Conservation (phyloP, 768 basidiomycete species). For the Termitomyces sp. region DNA sequence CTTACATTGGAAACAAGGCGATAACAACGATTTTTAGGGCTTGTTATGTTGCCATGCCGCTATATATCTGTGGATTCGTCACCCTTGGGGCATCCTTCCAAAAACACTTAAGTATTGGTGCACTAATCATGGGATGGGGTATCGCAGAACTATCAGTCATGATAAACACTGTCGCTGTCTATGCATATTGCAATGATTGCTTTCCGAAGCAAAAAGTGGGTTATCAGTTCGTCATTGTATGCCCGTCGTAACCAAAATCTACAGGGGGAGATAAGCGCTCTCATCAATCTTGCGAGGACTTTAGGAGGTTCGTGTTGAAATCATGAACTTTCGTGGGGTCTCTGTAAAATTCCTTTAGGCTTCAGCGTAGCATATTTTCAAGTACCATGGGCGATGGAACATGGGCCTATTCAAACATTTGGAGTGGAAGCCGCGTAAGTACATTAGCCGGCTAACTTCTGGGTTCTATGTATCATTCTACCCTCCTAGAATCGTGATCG, state of each 20-base stretch:
- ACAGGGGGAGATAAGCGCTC: conserved; percentile 52
- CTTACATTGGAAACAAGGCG: background rate
- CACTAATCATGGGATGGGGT: conserved; percentile 59
- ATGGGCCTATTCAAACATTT: conserved; percentile 53
- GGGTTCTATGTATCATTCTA: background rate
- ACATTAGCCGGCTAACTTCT: no score
- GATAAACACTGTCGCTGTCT: conserved; percentile 52
- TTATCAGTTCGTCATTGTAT: background rate
- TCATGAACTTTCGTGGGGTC: background rate
- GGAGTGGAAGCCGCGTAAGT: conserved; percentile 52
- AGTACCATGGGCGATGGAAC: conserved; percentile 48
- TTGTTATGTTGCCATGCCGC: conserved; percentile 47
- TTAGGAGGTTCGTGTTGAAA: conserved; percentile 34
- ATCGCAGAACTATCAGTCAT: conserved; percentile 46
- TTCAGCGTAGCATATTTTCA: conserved; percentile 60
- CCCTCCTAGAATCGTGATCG: conserved; percentile 38
- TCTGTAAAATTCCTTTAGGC: conserved; percentile 13
- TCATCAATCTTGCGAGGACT: conserved; percentile 50
- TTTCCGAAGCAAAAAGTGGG: conserved; percentile 41
- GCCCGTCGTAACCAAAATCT: background rate
- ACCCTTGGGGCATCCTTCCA: conserved; percentile 48
- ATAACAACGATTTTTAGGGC: conserved; percentile 30
- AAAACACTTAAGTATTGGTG: conserved; percentile 41
- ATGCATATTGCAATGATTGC: conserved; percentile 49
- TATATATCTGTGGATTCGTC: conserved; percentile 53